Percentiles rank a stretch among this genome's conserved stretches.
These are phyloP conservation scores for Gymnopilus junonius DNA, from an alignment of 768 basidiomycete species.

Conservation along the genomic window DNA sequence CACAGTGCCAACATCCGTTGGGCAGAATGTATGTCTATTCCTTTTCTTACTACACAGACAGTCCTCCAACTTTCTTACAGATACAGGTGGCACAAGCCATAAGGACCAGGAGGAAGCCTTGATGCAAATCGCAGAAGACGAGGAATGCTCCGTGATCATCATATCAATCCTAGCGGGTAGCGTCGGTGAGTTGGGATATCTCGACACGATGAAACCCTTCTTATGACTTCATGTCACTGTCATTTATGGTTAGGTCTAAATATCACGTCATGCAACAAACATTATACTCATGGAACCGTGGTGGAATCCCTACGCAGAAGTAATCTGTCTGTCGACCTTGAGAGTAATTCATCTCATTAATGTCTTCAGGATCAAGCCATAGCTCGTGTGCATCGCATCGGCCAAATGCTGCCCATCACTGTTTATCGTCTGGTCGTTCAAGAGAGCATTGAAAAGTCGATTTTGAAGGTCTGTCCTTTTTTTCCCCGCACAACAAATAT, in stretches of 20 bases:
- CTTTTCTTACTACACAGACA: neutral
- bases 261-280: constrained; percentile 24
- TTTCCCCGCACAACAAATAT: neutral
- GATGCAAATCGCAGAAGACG: constrained; percentile 10
- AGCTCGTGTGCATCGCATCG: constrained; percentile 21
- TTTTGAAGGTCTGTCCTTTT: constrained; percentile 26
- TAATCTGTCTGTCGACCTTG: neutral
- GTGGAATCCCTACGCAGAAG: constrained; percentile 30
- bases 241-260: constrained; percentile 24
- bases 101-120: constrained; percentile 7
- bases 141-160: constrained; percentile 15
- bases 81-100: constrained; percentile 14
- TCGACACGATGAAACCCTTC: too few relatives aligned
- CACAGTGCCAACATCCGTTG: constrained; percentile 3
- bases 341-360: neutral
- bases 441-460: constrained; percentile 26
- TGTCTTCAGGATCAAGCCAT: constrained; percentile 25
- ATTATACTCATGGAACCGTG: constrained; percentile 29
- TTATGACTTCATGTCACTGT: too few relatives aligned
- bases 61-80: neutral
- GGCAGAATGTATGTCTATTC: constrained; percentile 6
- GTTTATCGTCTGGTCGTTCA: constrained; percentile 17
- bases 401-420: constrained; percentile 17
- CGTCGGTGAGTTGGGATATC: neutral
- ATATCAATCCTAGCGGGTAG: constrained; percentile 21